phyloP scores from a whole-genome alignment of 768 basidiomycete species.

The Naganishia onofrii region DNA sequence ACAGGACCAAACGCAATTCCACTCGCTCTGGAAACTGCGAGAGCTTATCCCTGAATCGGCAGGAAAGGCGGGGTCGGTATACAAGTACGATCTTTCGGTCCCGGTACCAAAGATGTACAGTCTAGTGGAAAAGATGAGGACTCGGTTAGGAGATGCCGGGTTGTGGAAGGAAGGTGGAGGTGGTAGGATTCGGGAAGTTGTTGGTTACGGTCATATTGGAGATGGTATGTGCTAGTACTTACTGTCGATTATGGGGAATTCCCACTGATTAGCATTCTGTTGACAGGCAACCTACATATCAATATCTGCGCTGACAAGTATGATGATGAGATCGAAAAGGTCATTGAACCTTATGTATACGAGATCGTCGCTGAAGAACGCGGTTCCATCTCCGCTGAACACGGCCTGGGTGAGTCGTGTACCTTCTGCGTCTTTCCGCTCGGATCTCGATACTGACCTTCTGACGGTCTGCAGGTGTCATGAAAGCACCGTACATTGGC shows the following conservation, averaged over 20 bases:
- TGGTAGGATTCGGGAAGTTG: constrained; percentile 67
- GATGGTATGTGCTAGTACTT: constrained; percentile 66
- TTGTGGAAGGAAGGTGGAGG: constrained; percentile 64
- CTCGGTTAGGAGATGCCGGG: constrained; percentile 60
- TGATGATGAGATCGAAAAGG: constrained; percentile 74
- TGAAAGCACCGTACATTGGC: constrained; percentile 84
- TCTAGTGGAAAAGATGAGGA: constrained; percentile 76
- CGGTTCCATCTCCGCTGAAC: constrained; percentile 94
- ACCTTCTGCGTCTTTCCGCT: background rate
- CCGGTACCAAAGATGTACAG: constrained; percentile 81
- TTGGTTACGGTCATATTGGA: constrained; percentile 95
- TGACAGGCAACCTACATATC: constrained; percentile 82
- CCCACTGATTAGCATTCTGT: background rate
- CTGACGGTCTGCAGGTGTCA: constrained; percentile 58
- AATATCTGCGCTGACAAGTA: constrained; percentile 83
- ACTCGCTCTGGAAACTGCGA: constrained; percentile 83
- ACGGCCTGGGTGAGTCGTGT: constrained; percentile 66
- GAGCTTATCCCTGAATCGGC: constrained; percentile 90
- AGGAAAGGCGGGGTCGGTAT: constrained; percentile 88
- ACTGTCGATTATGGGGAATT: background rate
- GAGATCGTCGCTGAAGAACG: constrained; percentile 71
- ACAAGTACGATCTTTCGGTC: constrained; percentile 95
- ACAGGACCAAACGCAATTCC: constrained; percentile 83
- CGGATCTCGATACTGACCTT: background rate
- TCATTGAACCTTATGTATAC: constrained; percentile 91